A percentile compares a stretch with the other conserved stretches of the same genome.
Conservation (phyloP, 768 basidiomycete species). For the Phylloporus arenicola region DNA sequence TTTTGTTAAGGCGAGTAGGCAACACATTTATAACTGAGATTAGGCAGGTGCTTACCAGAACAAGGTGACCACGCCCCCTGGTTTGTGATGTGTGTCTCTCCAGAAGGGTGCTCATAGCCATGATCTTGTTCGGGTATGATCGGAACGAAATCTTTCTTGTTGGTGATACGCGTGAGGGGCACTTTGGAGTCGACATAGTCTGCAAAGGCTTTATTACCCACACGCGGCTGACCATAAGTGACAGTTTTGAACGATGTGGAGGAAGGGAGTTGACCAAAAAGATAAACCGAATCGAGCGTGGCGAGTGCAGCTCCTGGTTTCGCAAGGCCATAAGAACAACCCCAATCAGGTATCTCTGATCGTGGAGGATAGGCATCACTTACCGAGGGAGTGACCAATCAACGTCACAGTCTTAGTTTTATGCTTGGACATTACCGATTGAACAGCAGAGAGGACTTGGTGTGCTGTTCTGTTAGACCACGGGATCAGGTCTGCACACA, state of each 20-base stretch:
- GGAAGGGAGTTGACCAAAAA: conserved; percentile 30
- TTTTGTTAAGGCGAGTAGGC: background rate
- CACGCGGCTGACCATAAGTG: conserved; percentile 34
- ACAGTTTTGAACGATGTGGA: conserved; percentile 25
- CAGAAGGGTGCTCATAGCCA: conserved; percentile 36
- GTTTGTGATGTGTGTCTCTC: conserved; percentile 41
- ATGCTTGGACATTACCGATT: conserved; percentile 33
- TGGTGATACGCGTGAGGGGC: conserved; percentile 48
- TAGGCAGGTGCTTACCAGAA: conserved; percentile 31
- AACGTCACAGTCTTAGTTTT: conserved; percentile 34
- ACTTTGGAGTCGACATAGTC: conserved; percentile 45
- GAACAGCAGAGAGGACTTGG: conserved; percentile 37
- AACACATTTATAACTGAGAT: background rate
- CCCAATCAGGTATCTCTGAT: background rate
- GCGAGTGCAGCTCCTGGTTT: conserved; percentile 32
- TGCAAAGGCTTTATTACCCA: conserved; percentile 56
- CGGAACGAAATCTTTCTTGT: conserved; percentile 39
- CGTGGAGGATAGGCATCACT: conserved; percentile 1
- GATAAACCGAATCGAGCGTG: conserved; percentile 33
- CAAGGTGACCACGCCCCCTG: conserved; percentile 48
- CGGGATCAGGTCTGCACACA: background rate
- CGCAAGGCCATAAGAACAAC: background rate
- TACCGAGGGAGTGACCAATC: conserved; percentile 41
- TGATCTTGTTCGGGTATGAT: conserved; percentile 28
- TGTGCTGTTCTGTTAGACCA: conserved; percentile 37